Evolutionary conservation across 1,139 yeast species (phyloP).

Genomic region (Protomyces pachydermus): DNA sequence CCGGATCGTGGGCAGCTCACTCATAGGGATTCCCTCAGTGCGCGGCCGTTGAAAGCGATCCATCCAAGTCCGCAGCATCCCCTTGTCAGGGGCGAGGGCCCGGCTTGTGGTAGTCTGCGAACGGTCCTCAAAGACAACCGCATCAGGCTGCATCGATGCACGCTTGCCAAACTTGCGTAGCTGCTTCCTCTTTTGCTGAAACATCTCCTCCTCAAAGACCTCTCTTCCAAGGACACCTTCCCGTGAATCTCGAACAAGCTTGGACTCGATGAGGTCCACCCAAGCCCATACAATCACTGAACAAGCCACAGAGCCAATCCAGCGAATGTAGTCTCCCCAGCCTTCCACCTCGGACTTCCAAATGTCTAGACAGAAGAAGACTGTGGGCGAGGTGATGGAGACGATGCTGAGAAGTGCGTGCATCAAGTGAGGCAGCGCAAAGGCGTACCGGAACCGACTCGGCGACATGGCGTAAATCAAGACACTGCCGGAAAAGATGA

Average conservation of each 20-base stretch:
- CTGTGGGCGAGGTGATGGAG: constrained; percentile 60
- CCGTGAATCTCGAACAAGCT: constrained; percentile 63
- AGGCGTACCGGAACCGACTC: constrained; percentile 46
- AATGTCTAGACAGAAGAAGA: constrained; percentile 73
- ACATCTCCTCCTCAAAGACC: constrained; percentile 62
- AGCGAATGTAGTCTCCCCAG: constrained; percentile 67
- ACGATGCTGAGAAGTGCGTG: constrained; percentile 57
- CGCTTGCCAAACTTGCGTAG: constrained; percentile 28
- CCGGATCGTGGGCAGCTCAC: not conserved
- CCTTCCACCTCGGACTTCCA: constrained; percentile 66
- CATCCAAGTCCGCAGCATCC: not conserved
- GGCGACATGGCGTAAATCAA: constrained; percentile 56
- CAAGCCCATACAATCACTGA: constrained; percentile 78
- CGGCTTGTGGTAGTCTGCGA: not conserved
- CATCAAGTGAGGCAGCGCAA: constrained; percentile 49
- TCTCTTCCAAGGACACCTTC: constrained; percentile 77
- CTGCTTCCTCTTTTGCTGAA: constrained; percentile 26
- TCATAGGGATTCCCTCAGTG: not conserved
- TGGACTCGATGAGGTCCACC: constrained; percentile 62
- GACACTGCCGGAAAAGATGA: constrained; percentile 65
- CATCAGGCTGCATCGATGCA: constrained; percentile 32
- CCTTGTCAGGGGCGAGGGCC: not conserved
- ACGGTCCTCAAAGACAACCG: not conserved
- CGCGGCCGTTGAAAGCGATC: constrained; percentile 1
- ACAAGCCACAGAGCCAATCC: constrained; percentile 46